These are phyloP conservation scores for Aspergillus hortae DNA, from an alignment of 2,329 filamentous ascomycete genomes.

Conservation along the genomic window DNA sequence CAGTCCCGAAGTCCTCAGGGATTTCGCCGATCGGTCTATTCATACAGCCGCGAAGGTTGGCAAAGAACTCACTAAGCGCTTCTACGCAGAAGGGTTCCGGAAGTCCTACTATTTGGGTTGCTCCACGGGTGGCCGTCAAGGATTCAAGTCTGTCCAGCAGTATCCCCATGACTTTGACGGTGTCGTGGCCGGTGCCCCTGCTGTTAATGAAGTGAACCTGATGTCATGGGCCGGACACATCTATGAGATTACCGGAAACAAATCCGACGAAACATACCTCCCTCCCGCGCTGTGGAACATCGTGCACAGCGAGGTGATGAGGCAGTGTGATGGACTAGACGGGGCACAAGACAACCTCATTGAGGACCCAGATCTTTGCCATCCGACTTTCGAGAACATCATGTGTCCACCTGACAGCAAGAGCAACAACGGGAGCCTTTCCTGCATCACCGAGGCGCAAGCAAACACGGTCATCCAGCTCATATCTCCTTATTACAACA, in stretches of 20 bases:
- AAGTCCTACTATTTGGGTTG: constrained; percentile 50
- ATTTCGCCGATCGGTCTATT: constrained; percentile 40
- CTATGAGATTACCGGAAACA: constrained; percentile 47
- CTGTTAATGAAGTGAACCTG: constrained; percentile 47
- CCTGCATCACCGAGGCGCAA: constrained; percentile 45
- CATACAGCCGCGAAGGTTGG: constrained; percentile 49
- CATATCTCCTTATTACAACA: constrained; percentile 20
- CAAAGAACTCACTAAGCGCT: constrained; percentile 47
- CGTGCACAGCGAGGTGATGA: constrained; percentile 44
- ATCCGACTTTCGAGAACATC: constrained; percentile 28
- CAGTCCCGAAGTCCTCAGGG: constrained; percentile 33
- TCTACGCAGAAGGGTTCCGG: constrained; percentile 42
- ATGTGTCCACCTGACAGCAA: background rate
- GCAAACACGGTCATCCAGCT: constrained; percentile 27
- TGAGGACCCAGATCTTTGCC: constrained; percentile 45
- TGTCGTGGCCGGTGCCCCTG: constrained; percentile 48
- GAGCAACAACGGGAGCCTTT: too few relatives aligned
- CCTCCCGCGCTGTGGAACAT: constrained; percentile 46
- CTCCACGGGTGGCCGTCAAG: constrained; percentile 58
- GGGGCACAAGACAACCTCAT: constrained; percentile 51
- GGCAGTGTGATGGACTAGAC: constrained; percentile 52
- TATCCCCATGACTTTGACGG: constrained; percentile 58
- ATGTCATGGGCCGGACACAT: constrained; percentile 45
- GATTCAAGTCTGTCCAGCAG: constrained; percentile 50
- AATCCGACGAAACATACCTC: constrained; percentile 43